These are phyloP conservation scores for Apophysomyces elegans DNA, from an alignment of 371 early-diverging fungal genomes.

Conservation along the genomic window DNA sequence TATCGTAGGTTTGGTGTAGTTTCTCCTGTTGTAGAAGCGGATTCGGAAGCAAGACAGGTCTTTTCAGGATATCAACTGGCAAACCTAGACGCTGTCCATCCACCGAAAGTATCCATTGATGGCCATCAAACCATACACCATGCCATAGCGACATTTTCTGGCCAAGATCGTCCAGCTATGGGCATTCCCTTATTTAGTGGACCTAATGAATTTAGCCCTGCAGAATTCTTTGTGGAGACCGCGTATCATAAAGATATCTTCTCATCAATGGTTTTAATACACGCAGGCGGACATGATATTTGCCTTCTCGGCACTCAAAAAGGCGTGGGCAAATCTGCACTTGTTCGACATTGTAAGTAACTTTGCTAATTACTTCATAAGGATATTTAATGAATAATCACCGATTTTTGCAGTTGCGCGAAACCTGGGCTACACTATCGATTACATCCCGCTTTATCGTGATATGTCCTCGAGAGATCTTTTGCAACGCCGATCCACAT, in stretches of 20 bases:
- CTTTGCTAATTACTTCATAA: too few species aligned
- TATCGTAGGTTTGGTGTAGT: slow-evolving; percentile 75
- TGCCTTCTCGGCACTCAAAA: slow-evolving; percentile 75
- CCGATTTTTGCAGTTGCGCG: slow-evolving; percentile 50
- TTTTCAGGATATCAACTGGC: slow-evolving; percentile 60
- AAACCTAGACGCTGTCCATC: slow-evolving; percentile 39
- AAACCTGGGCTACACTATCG: slow-evolving; percentile 70
- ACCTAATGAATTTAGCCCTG: slow-evolving; percentile 50
- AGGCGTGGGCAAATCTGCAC: slow-evolving; percentile 79
- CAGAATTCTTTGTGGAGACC: slow-evolving; percentile 73
- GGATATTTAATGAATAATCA: too few species aligned
- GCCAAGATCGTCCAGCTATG: slow-evolving; percentile 32
- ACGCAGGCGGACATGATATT: slow-evolving; percentile 70
- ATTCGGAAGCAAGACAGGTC: slow-evolving; percentile 55
- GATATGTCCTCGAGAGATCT: slow-evolving; percentile 89
- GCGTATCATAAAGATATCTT: slow-evolving; percentile 68
- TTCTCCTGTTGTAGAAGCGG: slow-evolving; percentile 44
- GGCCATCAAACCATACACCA: slow-evolving; percentile 29
- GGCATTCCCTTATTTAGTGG: slow-evolving; percentile 56
- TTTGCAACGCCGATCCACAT: slow-evolving; percentile 80
- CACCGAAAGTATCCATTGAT: slow-evolving; percentile 35
- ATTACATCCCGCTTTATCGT: slow-evolving; percentile 76
- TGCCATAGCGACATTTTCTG: slow-evolving; percentile 55
- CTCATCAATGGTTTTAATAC: slow-evolving; percentile 69
- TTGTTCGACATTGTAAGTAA: slow-evolving; percentile 63